Evolutionary conservation across 805 yeast species (phyloP), one percentile per base, ranked within the genome.

Genomic region (Teunomyces lycoperdinae): DNA sequence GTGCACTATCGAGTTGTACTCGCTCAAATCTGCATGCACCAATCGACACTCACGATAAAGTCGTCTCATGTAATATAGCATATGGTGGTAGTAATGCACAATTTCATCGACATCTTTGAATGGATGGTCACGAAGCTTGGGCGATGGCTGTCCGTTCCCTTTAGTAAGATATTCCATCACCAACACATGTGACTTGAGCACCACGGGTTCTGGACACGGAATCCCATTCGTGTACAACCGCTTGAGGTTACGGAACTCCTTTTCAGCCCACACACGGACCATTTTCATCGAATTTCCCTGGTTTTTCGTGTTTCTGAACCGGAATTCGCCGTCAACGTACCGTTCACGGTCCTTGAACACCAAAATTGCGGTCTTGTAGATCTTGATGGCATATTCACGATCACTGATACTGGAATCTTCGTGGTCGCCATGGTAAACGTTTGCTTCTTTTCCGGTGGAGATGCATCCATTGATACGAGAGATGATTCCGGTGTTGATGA

Each of bases 261-360:
- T 94, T 64, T 94, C 99, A 0, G 99, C 98, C 99, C 99, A 94
- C 20, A 91, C 79, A 65, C 89, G 89, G 52, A 94, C 96, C 97
- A 94, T 92, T 62, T 92, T 92, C 61, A 99, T 78, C 8, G 98
- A 98, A 61, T 94, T 94, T 55, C 90, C 89, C 58, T 88, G 90
- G 48, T 78, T 80, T 57, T 92, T 89, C 5, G 88, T 78, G 61
- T 88, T 87, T 60, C 97, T 74, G 69, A 94, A 94, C 47, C 99
- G 74, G 67, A 81, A 92, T 69, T 94, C 99, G 32, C 99, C 99
- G 62, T 87, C 91, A 13, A 94, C 98, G 60, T 94, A 94, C 57
- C 97, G 71, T 60, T 95, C 98, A 48, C 99, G 76, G 65, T 94
- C 99, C 64, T 91, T 94, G 70, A 94, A 94, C n/a, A 94, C 97